Percentiles rank a stretch among this genome's conserved stretches.
These are phyloP conservation scores for Phialocephala sp. DNA, from an alignment of 2,329 filamentous ascomycete genomes.

Conservation along the genomic window DNA sequence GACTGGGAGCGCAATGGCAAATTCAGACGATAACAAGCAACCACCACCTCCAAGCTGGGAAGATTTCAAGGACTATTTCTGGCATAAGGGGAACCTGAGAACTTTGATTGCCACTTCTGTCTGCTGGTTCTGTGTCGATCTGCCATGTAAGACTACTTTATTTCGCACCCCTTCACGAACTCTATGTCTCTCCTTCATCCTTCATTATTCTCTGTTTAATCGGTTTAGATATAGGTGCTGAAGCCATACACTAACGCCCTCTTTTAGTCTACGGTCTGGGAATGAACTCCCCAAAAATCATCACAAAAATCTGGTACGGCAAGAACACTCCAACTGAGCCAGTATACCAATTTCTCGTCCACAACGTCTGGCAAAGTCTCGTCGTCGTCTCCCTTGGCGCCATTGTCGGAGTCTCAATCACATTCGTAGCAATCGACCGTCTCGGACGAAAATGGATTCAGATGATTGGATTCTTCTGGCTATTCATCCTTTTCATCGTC, in stretches of 20 bases:
- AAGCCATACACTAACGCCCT: neutral
- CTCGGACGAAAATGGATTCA: slow-evolving; percentile 33
- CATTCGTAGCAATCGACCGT: slow-evolving; percentile 31
- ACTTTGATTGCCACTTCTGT: slow-evolving; percentile 67
- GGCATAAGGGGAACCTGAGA: slow-evolving; percentile 54
- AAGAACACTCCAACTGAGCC: slow-evolving; percentile 7
- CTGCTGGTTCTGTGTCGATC: slow-evolving; percentile 35
- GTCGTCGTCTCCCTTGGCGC: slow-evolving; percentile 33
- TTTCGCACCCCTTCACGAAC: no score
- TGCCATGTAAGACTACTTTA: slow-evolving; percentile 16
- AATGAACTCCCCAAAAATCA: slow-evolving; percentile 56
- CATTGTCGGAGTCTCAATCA: slow-evolving; percentile 28
- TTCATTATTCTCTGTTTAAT: no score
- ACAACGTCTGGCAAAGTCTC: slow-evolving; percentile 33
- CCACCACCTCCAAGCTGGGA: slow-evolving; percentile 33
- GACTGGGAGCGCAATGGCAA: neutral
- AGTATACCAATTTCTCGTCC: slow-evolving; percentile 27
- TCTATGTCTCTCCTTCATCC: no score
- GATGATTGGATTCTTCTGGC: slow-evolving; percentile 35
- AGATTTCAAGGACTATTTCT: slow-evolving; percentile 36
- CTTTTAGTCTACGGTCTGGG: slow-evolving; percentile 65
- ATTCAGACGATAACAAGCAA: slow-evolving; percentile 12
- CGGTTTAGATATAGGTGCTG: no score
- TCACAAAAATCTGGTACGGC: slow-evolving; percentile 32
- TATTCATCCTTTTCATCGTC: slow-evolving; percentile 35